Evolutionary conservation across 129 eudicot genomes (phyloP).

Genomic region (Lactuca saligna): DNA sequence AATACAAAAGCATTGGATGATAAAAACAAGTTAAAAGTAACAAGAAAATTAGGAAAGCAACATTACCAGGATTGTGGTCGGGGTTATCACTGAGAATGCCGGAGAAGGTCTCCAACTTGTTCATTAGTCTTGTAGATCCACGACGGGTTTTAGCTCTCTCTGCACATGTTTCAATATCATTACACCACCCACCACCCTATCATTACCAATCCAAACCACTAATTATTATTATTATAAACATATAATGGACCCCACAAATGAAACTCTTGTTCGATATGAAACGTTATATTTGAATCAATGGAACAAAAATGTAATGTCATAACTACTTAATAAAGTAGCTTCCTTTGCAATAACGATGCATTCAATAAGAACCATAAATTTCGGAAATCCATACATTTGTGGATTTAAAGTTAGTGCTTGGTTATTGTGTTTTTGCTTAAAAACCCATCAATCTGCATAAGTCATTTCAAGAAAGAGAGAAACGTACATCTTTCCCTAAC

Average conservation of each 20-base stretch:
- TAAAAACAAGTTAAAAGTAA: constrained; percentile 1
- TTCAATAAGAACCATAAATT: neutral
- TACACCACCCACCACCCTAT: constrained; percentile 99
- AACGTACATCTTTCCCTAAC: too few species aligned
- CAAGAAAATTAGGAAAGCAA: neutral
- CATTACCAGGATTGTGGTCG: constrained; percentile 75
- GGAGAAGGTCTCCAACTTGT: constrained; percentile 53
- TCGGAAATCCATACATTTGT: neutral
- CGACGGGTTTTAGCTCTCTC: constrained; percentile 76
- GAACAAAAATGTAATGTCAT: neutral
- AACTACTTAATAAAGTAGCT: neutral
- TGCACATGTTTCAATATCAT: constrained; percentile 69
- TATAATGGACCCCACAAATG: constrained; percentile 23
- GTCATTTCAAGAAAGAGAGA: too few species aligned
- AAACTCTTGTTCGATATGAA: constrained; percentile 11
- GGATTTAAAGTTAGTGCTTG: neutral
- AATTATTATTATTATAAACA: constrained; percentile 5
- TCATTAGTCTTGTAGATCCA: constrained; percentile 85
- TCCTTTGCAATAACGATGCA: too few species aligned
- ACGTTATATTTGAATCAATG: neutral
- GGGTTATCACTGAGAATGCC: constrained; percentile 90
- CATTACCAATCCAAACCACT: constrained; percentile 16
- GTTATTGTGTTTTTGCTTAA: neutral
- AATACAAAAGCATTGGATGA: neutral
- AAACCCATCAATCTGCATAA: too few species aligned